These are phyloP conservation scores for Fomitopsis betulina DNA, from an alignment of 1,284 basidiomycete genomes.

Conservation along the genomic window DNA sequence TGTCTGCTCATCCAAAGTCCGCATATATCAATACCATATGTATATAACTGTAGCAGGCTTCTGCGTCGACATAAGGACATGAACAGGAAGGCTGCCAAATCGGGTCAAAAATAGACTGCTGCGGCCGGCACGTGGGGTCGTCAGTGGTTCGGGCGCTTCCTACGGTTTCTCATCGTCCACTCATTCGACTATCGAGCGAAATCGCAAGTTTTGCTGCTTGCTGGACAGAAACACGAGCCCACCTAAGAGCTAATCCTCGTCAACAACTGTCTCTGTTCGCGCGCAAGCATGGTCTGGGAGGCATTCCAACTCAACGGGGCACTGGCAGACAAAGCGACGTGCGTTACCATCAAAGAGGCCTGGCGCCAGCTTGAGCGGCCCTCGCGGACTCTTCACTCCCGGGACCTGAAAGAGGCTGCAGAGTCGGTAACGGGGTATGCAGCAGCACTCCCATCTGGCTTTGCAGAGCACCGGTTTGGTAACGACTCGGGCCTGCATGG, in stretches of 20 bases:
- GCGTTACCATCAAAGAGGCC: neutral
- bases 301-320: neutral
- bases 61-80: too few species aligned
- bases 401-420: neutral
- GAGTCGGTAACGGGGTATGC: neutral
- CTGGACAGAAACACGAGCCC: too few species aligned
- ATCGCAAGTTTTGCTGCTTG: too few species aligned
- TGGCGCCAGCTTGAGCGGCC: neutral
- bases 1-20: too few species aligned
- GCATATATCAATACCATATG: too few species aligned
- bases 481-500: neutral
- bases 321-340: neutral
- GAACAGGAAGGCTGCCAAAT: too few species aligned
- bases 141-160: too few species aligned
- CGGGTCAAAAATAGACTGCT: too few species aligned
- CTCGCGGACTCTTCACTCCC: neutral
- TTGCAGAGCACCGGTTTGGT: neutral
- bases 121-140: too few species aligned
- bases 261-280: slow-evolving; percentile 11
- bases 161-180: too few species aligned
- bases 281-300: slow-evolving; percentile 1
- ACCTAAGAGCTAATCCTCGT: slow-evolving; percentile 7
- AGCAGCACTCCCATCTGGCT: neutral
- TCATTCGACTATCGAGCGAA: too few species aligned
- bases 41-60: too few species aligned